These are phyloP conservation scores for Sporothrix variecibatus DNA, from an alignment of 2,329 filamentous ascomycete genomes.

Conservation along the genomic window DNA sequence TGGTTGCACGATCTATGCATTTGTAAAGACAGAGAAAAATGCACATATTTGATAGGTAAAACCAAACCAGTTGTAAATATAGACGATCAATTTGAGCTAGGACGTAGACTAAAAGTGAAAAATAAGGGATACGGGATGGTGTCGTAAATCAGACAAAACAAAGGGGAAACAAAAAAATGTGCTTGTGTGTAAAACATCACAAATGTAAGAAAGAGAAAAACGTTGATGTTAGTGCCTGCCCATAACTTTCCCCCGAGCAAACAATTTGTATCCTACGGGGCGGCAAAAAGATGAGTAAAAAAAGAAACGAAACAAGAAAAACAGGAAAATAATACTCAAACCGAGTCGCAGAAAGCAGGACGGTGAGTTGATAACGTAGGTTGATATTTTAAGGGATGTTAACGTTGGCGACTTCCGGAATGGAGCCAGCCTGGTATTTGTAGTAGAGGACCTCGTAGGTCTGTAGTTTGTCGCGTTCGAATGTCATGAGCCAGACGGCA, in stretches of 20 bases:
- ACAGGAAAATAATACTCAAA: neutral
- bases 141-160: neutral
- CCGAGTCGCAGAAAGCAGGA: neutral
- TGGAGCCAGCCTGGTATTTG: neutral
- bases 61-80: neutral
- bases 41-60: neutral
- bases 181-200: neutral
- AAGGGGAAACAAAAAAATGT: neutral
- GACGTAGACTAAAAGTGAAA: neutral
- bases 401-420: too few relatives aligned
- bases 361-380: neutral
- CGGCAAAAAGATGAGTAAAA: too few relatives aligned
- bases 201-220: neutral
- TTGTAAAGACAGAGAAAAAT: neutral
- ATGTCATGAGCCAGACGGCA: neutral
- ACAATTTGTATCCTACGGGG: neutral
- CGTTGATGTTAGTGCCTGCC: neutral
- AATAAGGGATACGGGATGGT: neutral
- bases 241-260: neutral
- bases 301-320: neutral
- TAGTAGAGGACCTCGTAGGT: too few relatives aligned
- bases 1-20: neutral
- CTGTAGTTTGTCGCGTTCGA: neutral
- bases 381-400: neutral
- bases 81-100: too few relatives aligned